phyloP scores from a whole-genome alignment of 805 yeast genomes.

The Dipodascus albidus region DNA sequence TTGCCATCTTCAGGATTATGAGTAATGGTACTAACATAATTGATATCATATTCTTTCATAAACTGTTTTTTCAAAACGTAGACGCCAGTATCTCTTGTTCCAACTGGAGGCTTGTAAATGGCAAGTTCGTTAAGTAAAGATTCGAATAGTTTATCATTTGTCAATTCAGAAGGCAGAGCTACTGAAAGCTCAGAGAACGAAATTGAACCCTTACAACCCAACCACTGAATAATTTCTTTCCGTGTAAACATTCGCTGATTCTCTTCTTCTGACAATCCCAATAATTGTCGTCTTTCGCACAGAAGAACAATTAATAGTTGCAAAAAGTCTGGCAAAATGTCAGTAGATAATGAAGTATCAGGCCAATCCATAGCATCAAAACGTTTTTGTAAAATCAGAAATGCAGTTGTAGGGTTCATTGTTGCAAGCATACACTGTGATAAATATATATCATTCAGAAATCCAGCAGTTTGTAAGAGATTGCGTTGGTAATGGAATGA shows the following conservation, averaged over 20 bases:
- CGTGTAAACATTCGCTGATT: constrained; percentile 40
- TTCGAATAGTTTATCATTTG: constrained; percentile 65
- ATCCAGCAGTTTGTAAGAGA: constrained; percentile 74
- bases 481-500: constrained; percentile 66
- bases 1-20: constrained; percentile 81
- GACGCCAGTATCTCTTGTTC: constrained; percentile 45
- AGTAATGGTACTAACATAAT: constrained; percentile 62
- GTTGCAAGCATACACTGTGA: constrained; percentile 50
- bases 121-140: constrained; percentile 45
- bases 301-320: constrained; percentile 55
- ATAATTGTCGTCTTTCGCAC: constrained; percentile 53
- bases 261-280: constrained; percentile 35
- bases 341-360: constrained; percentile 28
- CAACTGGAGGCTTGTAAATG: constrained; percentile 48
- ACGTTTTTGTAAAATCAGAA: constrained; percentile 48
- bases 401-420: constrained; percentile 42
- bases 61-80: constrained; percentile 54
- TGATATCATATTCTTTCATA: constrained; percentile 59
- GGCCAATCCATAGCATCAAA: constrained; percentile 59
- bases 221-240: constrained; percentile 67
- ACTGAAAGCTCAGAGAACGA: constrained; percentile 59
- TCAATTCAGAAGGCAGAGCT: constrained; percentile 64
- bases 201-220: constrained; percentile 59
- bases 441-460: constrained; percentile 62
- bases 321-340: constrained; percentile 72